These are phyloP conservation scores for Candida awuae DNA, from an alignment of 805 yeast genomes.

Conservation along the genomic window DNA sequence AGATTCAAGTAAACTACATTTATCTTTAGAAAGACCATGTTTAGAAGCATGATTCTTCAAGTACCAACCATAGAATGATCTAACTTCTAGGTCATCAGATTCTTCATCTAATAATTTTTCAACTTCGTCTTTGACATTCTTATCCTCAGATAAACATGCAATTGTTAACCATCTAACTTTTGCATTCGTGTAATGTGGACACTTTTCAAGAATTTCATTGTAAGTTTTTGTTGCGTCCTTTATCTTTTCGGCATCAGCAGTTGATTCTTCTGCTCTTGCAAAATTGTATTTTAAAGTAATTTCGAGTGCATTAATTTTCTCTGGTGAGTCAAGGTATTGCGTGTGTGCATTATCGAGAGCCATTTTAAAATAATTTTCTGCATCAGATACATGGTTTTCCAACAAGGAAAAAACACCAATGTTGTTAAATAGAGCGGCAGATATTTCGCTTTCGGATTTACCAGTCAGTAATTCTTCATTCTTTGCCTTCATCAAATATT, in stretches of 20 bases:
- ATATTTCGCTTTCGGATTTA: conserved; percentile 36
- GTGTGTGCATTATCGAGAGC: conserved; percentile 33
- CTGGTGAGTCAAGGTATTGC: conserved; percentile 15
- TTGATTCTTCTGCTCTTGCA: conserved; percentile 54
- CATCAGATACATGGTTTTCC: conserved; percentile 34
- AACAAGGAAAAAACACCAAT: conserved; percentile 76
- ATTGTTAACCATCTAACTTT: conserved; percentile 62
- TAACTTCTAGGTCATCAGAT: conserved; percentile 64
- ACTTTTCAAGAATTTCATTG: conserved; percentile 42
- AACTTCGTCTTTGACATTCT: conserved; percentile 46
- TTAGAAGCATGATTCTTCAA: conserved; percentile 52
- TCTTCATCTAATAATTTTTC: conserved; percentile 44
- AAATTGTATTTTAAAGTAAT: conserved; percentile 58
- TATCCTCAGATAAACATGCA: conserved; percentile 43
- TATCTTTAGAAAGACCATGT: conserved; percentile 37
- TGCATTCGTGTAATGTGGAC: conserved; percentile 71
- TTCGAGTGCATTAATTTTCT: conserved; percentile 21
- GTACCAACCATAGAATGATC: conserved; percentile 92
- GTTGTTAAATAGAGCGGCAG: conserved; percentile 65
- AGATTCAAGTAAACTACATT: conserved; percentile 55
- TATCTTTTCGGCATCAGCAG: conserved; percentile 22
- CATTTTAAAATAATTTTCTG: conserved; percentile 43
- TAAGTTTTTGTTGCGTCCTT: conserved; percentile 37
- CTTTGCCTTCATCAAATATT: conserved; percentile 39
- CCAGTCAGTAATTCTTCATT: conserved; percentile 38